Base-by-base conservation (phyloP, 2,329 filamentous ascomycete genomes). In the Microsporum canis region DNA sequence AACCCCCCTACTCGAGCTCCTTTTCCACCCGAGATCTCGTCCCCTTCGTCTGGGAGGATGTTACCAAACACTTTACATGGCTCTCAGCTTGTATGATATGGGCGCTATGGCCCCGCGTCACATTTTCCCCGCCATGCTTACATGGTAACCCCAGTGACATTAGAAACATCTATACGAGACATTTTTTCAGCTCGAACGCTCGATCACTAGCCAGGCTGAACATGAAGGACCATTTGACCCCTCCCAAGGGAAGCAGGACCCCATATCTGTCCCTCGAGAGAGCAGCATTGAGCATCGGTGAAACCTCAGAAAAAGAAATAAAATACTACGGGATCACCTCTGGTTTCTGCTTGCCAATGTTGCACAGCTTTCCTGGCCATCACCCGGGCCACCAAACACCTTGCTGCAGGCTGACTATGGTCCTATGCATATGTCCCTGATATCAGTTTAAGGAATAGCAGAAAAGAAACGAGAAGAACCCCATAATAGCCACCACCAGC, bases 281-380 rank as follows among this genome's bases (percentile, higher is more conserved):
- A 55, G 31, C 51, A 55, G 36, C 51, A 55, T 55, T 55, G 51
- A 55, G 33, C 51, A 55, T 34, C 31, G 17, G 29, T 55, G 51
- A 55, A 55, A 55, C 51, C 51, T 14, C 14, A 17, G 33, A 36
- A 55, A 55, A 55, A 36, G 33, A 23, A 55, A 55, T 34, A 34
- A 36, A 55, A 17, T 7, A 23, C 12, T 34, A 55, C 51, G 29
- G 31, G 51, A 55, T 36, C 51, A 55, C 31, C 33, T 34, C 23
- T 36, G 10, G 51, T n/a, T 51, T 55, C 51, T 55, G 5, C 29
- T n/a, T 34, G 51, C 33, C 51, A 55, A 36, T 7, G 51, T 55
- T 36, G 33, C 51, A 55, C 51, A 55, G 31, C 51, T 34, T 34
- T 55, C 17, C 51, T 7, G 36, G 33, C 33, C 31, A 55, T 55